A percentile compares a stretch with the other conserved stretches of the same genome.
These are phyloP conservation scores for Aspergillus texensis DNA, from an alignment of 2,329 filamentous ascomycete genomes.

Conservation along the genomic window DNA sequence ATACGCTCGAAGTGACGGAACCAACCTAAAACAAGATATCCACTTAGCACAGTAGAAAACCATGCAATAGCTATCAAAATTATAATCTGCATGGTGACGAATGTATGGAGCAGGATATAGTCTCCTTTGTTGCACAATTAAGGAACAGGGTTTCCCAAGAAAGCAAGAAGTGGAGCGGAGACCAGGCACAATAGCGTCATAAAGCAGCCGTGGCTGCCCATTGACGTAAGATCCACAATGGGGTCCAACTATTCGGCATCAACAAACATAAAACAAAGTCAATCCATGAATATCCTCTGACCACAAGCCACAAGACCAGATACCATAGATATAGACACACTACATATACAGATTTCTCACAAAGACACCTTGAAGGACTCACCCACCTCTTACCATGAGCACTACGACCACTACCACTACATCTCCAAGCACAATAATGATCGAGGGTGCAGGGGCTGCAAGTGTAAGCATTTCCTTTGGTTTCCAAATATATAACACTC, in stretches of 20 bases:
- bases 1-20: constrained; percentile 6
- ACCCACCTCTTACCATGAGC: not conserved
- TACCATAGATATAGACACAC: not conserved
- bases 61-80: not conserved
- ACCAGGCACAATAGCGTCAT: not conserved
- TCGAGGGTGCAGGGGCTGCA: not conserved
- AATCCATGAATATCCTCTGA: not conserved
- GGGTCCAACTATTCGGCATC: too few relatives aligned
- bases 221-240: not conserved
- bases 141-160: not conserved
- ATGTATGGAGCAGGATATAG: not conserved
- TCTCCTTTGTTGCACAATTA: too few relatives aligned
- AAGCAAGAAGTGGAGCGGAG: not conserved
- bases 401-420: not conserved
- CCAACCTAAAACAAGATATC: not conserved
- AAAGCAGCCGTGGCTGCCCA: not conserved
- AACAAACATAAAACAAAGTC: not conserved
- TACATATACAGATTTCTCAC: not conserved
- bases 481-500: not conserved
- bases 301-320: not conserved
- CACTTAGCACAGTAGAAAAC: not conserved
- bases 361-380: not conserved
- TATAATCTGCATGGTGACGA: not conserved
- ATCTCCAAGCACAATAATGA: not conserved
- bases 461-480: not conserved